A percentile compares a stretch with the other conserved stretches of the same genome.
These are phyloP conservation scores for Sisymbrium altissimum DNA, from an alignment of 345 rosid genomes.

Conservation along the genomic window DNA sequence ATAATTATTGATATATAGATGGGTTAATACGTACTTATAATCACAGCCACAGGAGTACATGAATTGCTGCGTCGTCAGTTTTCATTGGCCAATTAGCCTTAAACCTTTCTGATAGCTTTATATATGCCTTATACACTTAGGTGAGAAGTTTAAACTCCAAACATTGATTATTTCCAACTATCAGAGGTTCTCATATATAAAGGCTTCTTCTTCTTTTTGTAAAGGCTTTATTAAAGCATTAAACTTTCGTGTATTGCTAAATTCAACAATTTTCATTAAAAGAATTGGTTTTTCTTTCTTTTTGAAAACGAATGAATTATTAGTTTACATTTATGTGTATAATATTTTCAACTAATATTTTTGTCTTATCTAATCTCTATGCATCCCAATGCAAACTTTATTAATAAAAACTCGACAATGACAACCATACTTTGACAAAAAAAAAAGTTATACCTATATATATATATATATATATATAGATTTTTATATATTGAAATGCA, in stretches of 20 bases:
- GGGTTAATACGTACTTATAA: not conserved
- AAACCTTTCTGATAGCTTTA: not conserved
- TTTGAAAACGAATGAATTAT: not conserved
- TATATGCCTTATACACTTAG: not conserved
- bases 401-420: slow-evolving; percentile 10
- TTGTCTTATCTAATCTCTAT: not conserved
- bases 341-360: not conserved
- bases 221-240: not conserved
- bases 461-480: too few species aligned
- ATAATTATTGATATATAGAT: slow-evolving; percentile 2
- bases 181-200: not conserved
- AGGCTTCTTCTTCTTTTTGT: not conserved
- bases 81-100: not conserved
- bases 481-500: not conserved
- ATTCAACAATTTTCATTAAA: not conserved
- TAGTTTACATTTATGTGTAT: not conserved
- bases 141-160: not conserved
- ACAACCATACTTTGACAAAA: slow-evolving; percentile 7
- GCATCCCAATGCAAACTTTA: not conserved
- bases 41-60: not conserved
- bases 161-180: not conserved
- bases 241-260: not conserved
- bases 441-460: too few species aligned
- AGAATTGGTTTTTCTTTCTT: not conserved
- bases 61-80: not conserved